Evolutionary conservation across 108 stramenopile species (phyloP), one percentile per base, ranked within the genome.

Genomic region (Epipyxis sp.): DNA sequence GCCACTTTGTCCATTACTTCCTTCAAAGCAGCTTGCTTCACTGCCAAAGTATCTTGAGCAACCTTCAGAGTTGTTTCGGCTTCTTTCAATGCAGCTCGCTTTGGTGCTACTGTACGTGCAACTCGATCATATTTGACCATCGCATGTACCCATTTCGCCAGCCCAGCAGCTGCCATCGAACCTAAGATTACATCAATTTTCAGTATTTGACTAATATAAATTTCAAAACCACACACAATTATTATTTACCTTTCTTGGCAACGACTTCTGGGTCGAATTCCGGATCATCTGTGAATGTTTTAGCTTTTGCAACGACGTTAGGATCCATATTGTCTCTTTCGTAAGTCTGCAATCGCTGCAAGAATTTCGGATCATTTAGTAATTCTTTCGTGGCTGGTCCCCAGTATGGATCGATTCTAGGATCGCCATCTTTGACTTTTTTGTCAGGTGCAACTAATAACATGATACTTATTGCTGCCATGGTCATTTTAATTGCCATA

Each of bases 71-170:
- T 82, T 0, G 77, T n/a, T 76, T 89, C 86, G 3, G 89, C 89
- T 57, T 81, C 79, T 30, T 78, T 83, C 34, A 89, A 80, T 6
- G 89, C 87, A 40, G 61, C 80, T 35, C 78, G 44, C 76, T 88
- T 89, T 30, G 89, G 89, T 32, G 59, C 89, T 43, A 89, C 89
- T 20, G 79, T 81, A 69, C 80, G 77, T 42, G 88, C 85, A 34
- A 89, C 81, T 20, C 57, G 50, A 42, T 89, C 87, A 86, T 89
- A 89, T n/a, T 87, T 80, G 40, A 84, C 82, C 87, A 89, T 88
- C 20, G 86, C 89, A 54, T 82, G 86, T 16, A 87, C 87, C 89
- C 89, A 89, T 62, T 79, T 85, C 76, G 86, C 86, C 40, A 89
- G 80, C 30, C 89, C 88, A 20, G 85, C 86, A 32, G 86, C 86